These are phyloP conservation scores for Kalaharituber pfeilii DNA, from an alignment of 2,329 filamentous ascomycete species.

Conservation along the genomic window DNA sequence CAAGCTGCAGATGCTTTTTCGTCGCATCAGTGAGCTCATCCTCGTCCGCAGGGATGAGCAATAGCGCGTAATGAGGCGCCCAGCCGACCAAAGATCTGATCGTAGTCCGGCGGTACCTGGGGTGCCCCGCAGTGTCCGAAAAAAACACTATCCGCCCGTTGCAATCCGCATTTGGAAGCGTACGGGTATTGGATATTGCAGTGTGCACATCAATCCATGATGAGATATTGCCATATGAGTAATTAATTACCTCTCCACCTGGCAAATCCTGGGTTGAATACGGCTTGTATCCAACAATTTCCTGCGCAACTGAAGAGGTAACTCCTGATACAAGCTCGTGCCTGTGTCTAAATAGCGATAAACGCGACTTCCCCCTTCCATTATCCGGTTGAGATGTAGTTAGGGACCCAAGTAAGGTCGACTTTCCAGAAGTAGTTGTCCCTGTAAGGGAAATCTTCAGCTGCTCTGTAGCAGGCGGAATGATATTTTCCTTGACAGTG, in stretches of 20 bases:
- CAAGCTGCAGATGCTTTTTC: constrained; percentile 55
- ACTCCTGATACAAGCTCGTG: constrained; percentile 85
- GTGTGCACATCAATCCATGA: constrained; percentile 85
- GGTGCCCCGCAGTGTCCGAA: constrained; percentile 80
- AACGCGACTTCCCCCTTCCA: constrained; percentile 71
- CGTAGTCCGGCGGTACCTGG: constrained; percentile 75
- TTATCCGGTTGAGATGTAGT: constrained; percentile 82
- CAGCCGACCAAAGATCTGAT: constrained; percentile 82
- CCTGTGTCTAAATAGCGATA: constrained; percentile 76
- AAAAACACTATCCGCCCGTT: constrained; percentile 63
- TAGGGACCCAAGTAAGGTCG: constrained; percentile 70
- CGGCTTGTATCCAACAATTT: constrained; percentile 61
- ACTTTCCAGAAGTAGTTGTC: constrained; percentile 81
- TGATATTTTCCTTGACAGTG: constrained; percentile 2
- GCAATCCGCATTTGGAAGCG: constrained; percentile 26
- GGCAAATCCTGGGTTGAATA: constrained; percentile 3
- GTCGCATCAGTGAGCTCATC: constrained; percentile 36
- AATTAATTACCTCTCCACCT: constrained; percentile 49
- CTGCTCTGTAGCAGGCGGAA: constrained; percentile 41
- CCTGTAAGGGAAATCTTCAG: constrained; percentile 75
- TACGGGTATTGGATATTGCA: constrained; percentile 39
- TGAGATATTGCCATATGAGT: constrained; percentile 67
- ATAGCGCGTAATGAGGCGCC: constrained; percentile 82
- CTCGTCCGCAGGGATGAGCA: constrained; percentile 66
- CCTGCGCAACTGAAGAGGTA: constrained; percentile 87